These are phyloP conservation scores for Hyphopichia khmerensis DNA, from an alignment of 1,139 yeast species.

Conservation along the genomic window DNA sequence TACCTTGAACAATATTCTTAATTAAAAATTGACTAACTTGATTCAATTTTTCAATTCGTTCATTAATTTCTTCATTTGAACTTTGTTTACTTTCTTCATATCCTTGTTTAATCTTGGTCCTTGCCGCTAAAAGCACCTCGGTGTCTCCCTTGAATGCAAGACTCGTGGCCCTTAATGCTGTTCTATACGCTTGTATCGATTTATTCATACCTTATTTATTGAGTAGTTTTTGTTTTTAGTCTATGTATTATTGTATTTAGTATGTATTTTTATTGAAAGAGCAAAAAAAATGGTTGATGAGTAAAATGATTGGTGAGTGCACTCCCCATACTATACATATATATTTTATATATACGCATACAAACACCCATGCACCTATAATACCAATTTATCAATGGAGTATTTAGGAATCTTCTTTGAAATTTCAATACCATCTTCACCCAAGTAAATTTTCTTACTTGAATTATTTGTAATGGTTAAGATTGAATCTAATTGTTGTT, in stretches of 20 bases:
- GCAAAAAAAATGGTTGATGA: too few relatives aligned
- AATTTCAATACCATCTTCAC: slow-evolving; percentile 28
- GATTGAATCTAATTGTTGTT: slow-evolving; percentile 33
- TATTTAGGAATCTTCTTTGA: slow-evolving; percentile 48
- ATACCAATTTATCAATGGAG: slow-evolving; percentile 49
- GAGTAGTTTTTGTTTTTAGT: too few relatives aligned
- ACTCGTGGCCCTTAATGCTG: slow-evolving; percentile 67
- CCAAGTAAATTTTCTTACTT: slow-evolving; percentile 24
- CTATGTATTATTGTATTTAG: neutral
- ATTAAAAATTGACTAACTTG: slow-evolving; percentile 69
- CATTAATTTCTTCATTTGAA: slow-evolving; percentile 33
- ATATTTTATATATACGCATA: too few relatives aligned
- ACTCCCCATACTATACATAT: too few relatives aligned
- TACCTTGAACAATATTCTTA: slow-evolving; percentile 84
- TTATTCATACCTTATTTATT: neutral
- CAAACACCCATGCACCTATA: too few relatives aligned
- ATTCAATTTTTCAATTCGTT: slow-evolving; percentile 60
- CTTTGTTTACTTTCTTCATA: slow-evolving; percentile 40
- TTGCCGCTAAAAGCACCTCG: slow-evolving; percentile 58
- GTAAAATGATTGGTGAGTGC: too few relatives aligned
- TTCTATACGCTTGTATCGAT: neutral
- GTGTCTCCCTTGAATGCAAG: slow-evolving; percentile 63
- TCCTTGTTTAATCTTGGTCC: slow-evolving; percentile 61
- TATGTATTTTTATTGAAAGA: neutral
- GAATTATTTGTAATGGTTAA: slow-evolving; percentile 35